A percentile compares a stretch with the other conserved stretches of the same genome.
Conservation (phyloP, 1,284 basidiomycete genomes). For the Meripilus lineatus region DNA sequence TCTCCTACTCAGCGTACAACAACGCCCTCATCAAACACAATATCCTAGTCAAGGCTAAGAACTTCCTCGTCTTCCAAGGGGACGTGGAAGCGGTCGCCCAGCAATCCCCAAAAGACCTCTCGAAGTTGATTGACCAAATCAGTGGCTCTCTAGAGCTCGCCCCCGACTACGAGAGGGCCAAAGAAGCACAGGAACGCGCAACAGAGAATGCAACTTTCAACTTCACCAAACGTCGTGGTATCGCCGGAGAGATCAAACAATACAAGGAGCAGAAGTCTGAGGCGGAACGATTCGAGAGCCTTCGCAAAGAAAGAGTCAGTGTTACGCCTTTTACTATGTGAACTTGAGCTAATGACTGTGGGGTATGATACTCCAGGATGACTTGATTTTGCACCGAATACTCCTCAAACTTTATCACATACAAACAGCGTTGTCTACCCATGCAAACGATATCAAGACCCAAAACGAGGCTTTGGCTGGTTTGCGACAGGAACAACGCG, state of each 20-base stretch:
- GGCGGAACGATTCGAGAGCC: slow-evolving; percentile 81
- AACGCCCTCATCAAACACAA: slow-evolving; percentile 83
- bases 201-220: slow-evolving; percentile 93
- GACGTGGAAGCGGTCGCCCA: slow-evolving; percentile 98
- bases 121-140: slow-evolving; percentile 93
- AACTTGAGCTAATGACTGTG: neutral
- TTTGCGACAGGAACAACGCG: slow-evolving; percentile 63
- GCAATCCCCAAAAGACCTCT: slow-evolving; percentile 88
- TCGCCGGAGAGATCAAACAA: slow-evolving; percentile 93
- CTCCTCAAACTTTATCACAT: slow-evolving; percentile 93
- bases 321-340: neutral
- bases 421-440: slow-evolving; percentile 72
- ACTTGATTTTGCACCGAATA: slow-evolving; percentile 75
- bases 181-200: slow-evolving; percentile 82
- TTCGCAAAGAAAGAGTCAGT: slow-evolving; percentile 69
- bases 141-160: slow-evolving; percentile 90
- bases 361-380: slow-evolving; percentile 49
- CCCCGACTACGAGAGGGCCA: slow-evolving; percentile 86
- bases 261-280: slow-evolving; percentile 97
- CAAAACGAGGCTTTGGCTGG: slow-evolving; percentile 69
- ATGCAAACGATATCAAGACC: slow-evolving; percentile 64
- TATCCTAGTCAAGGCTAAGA: slow-evolving; percentile 98
- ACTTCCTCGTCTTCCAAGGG: slow-evolving; percentile 99
- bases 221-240: slow-evolving; percentile 89
- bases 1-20: slow-evolving; percentile 85